These are phyloP conservation scores for Plasmodium falciparum DNA, from an alignment of 169 alveolate genomes.

Conservation along the genomic window DNA sequence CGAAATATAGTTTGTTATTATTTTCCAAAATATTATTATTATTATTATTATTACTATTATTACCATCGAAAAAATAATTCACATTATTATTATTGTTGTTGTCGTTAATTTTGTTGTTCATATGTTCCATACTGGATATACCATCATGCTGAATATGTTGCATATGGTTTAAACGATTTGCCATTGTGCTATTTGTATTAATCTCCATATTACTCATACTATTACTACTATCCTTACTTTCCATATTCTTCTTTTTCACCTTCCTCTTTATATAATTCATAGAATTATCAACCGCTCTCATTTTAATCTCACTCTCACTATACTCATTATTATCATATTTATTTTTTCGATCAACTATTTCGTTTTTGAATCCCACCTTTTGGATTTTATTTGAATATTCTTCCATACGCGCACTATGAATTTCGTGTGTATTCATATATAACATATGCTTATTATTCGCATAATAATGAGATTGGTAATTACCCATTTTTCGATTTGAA, in stretches of 20 bases:
- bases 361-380: conserved; percentile 1
- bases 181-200: no score
- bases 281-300: not conserved
- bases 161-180: no score
- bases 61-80: not conserved
- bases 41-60: not conserved
- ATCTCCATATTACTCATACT: not conserved
- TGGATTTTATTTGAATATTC: conserved; percentile 13
- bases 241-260: conserved; percentile 9
- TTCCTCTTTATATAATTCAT: conserved; percentile 12
- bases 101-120: not conserved
- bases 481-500: not conserved
- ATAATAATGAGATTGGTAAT: not conserved
- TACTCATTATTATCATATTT: conserved; percentile 5
- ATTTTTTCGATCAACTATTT: not conserved
- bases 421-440: not conserved
- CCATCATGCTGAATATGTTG: no score
- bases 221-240: not conserved
- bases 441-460: not conserved
- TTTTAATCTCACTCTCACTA: conserved; percentile 7
- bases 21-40: no score
- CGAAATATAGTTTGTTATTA: no score
- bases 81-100: not conserved
- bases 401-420: not conserved
- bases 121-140: not conserved